A percentile compares a stretch with the other conserved stretches of the same genome.
These are phyloP conservation scores for Suillus subaureus DNA, from an alignment of 768 basidiomycete genomes.

Conservation along the genomic window DNA sequence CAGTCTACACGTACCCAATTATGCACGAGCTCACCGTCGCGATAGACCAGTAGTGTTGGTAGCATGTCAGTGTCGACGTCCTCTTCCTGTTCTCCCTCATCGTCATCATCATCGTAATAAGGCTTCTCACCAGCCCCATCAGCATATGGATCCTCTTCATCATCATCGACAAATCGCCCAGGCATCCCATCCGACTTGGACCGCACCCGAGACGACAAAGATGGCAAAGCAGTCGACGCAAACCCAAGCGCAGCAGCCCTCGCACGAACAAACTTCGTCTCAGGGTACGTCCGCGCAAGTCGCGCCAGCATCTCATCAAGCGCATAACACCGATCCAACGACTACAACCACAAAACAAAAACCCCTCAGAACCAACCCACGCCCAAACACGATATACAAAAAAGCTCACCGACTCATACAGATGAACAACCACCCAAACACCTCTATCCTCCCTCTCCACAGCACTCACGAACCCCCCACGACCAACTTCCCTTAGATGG, in stretches of 20 bases:
- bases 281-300: slow-evolving; percentile 68
- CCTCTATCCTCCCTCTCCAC: slow-evolving; percentile 71
- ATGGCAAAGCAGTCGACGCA: slow-evolving; percentile 42
- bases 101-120: slow-evolving; percentile 39
- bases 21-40: slow-evolving; percentile 79
- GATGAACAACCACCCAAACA: slow-evolving; percentile 83
- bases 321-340: slow-evolving; percentile 70
- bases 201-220: neutral
- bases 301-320: slow-evolving; percentile 69
- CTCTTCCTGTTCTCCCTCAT: slow-evolving; percentile 55
- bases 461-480: slow-evolving; percentile 69
- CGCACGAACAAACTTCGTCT: slow-evolving; percentile 81
- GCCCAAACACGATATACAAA: neutral
- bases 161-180: slow-evolving; percentile 31
- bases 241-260: slow-evolving; percentile 79
- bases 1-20: slow-evolving; percentile 90
- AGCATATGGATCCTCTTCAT: slow-evolving; percentile 52
- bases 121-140: slow-evolving; percentile 35
- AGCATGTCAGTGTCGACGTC: slow-evolving; percentile 78
- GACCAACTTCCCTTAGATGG: slow-evolving; percentile 79
- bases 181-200: neutral
- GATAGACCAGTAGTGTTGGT: slow-evolving; percentile 78
- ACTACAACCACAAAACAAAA: slow-evolving; percentile 42
- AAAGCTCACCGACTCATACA: slow-evolving; percentile 74
- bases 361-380: slow-evolving; percentile 7